Conservation (phyloP, 2,329 filamentous ascomycete species). For the Arthrobotrys conoides region DNA sequence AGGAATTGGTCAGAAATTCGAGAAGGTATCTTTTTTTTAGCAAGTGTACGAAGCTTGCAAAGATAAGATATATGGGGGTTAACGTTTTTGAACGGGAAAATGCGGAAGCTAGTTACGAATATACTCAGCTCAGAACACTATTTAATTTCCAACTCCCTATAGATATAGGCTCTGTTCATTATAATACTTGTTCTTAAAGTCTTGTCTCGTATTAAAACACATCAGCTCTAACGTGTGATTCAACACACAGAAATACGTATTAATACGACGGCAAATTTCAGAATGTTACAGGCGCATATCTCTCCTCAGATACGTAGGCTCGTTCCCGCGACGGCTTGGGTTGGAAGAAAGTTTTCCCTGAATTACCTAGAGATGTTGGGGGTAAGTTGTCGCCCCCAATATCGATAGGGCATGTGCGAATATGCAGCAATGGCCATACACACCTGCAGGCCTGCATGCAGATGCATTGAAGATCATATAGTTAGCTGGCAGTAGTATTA, state of each 20-base stretch:
- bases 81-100: no score
- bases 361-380: not conserved
- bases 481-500: no score
- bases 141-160: no score
- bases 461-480: not conserved
- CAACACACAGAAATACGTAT: slow-evolving; percentile 12
- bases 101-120: no score
- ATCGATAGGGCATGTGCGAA: slow-evolving; percentile 8
- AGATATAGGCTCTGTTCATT: no score
- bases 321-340: not conserved
- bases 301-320: not conserved
- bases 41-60: no score
- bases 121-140: no score
- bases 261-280: not conserved
- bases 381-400: slow-evolving; percentile 1
- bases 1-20: not conserved
- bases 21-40: not conserved
- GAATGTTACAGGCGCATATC: not conserved
- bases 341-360: slow-evolving; percentile 16
- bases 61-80: no score
- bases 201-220: not conserved
- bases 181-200: no score
- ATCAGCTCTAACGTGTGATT: slow-evolving; percentile 1
- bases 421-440: not conserved
- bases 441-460: slow-evolving; percentile 5